These are phyloP conservation scores for Firmiana major DNA, from an alignment of 345 rosid genomes.

Conservation along the genomic window DNA sequence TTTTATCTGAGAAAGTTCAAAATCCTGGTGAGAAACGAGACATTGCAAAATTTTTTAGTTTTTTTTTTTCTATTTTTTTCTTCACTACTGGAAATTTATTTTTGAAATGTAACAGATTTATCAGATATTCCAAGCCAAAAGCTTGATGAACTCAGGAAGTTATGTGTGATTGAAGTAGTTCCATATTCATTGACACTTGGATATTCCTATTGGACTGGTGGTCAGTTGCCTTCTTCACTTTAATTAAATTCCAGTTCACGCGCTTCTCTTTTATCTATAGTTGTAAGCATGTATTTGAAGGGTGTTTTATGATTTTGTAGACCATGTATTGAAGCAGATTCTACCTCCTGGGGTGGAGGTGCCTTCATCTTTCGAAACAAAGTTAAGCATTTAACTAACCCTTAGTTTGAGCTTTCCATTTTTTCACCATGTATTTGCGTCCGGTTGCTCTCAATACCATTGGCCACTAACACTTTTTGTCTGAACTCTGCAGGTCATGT, in stretches of 20 bases:
- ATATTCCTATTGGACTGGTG: constrained; percentile 93
- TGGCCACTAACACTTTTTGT: constrained; percentile 21
- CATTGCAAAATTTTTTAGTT: background rate
- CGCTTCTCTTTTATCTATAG: background rate
- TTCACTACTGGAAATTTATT: background rate
- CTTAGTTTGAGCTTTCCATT: constrained; percentile 12
- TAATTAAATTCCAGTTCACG: background rate
- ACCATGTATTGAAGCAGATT: constrained; percentile 81
- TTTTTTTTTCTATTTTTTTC: background rate
- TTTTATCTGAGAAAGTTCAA: constrained; percentile 64
- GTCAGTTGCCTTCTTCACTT: constrained; percentile 28
- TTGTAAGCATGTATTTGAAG: background rate
- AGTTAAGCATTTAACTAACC: constrained; percentile 54
- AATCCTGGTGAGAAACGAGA: constrained; percentile 42
- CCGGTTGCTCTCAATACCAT: background rate
- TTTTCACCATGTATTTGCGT: background rate
- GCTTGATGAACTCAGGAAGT: constrained; percentile 54
- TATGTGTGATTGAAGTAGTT: constrained; percentile 55
- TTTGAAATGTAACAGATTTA: constrained; percentile 55
- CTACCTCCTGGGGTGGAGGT: constrained; percentile 86
- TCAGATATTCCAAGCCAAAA: constrained; percentile 57
- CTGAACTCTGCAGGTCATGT: constrained; percentile 68
- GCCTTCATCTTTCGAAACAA: constrained; percentile 94
- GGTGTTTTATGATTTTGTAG: constrained; percentile 32
- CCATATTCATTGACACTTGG: constrained; percentile 73